phyloP scores from a whole-genome alignment of 805 yeast species.

The Ogataea pini region DNA sequence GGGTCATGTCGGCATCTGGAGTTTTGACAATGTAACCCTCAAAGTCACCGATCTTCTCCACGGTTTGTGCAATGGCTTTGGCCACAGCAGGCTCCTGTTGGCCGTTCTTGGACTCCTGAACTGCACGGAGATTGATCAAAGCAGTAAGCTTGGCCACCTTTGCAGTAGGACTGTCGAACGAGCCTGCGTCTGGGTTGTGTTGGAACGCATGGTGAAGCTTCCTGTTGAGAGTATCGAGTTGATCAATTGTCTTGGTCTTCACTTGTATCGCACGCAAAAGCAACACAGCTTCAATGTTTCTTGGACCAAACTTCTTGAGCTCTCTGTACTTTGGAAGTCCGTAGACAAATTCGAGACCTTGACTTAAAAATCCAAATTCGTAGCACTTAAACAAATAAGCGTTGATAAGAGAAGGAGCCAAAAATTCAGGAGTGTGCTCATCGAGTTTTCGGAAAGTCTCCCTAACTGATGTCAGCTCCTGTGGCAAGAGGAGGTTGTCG shows the following conservation, averaged over 20 bases:
- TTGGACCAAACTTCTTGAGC: constrained; percentile 16
- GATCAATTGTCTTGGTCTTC: constrained; percentile 10
- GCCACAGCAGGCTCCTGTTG: not conserved
- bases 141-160: constrained; percentile 17
- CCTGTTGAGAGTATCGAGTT: constrained; percentile 18
- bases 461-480: constrained; percentile 27
- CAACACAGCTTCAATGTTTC: constrained; percentile 28
- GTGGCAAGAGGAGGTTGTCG: constrained; percentile 23
- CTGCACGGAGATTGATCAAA: constrained; percentile 14
- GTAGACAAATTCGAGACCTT: constrained; percentile 24
- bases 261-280: constrained; percentile 28
- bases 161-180: constrained; percentile 5
- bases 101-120: constrained; percentile 10
- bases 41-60: constrained; percentile 6
- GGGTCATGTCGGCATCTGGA: constrained; percentile 6
- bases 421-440: constrained; percentile 18
- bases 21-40: constrained; percentile 8
- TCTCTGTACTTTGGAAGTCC: constrained; percentile 19
- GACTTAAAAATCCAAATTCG: constrained; percentile 24
- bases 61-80: constrained; percentile 7
- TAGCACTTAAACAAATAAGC: constrained; percentile 29
- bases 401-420: constrained; percentile 27
- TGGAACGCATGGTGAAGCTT: constrained; percentile 19
- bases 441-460: constrained; percentile 21
- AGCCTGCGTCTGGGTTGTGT: constrained; percentile 14